Evolutionary conservation across 1,284 basidiomycete genomes (phyloP).

Genomic region (Pyrrhoderma lamaoense): DNA sequence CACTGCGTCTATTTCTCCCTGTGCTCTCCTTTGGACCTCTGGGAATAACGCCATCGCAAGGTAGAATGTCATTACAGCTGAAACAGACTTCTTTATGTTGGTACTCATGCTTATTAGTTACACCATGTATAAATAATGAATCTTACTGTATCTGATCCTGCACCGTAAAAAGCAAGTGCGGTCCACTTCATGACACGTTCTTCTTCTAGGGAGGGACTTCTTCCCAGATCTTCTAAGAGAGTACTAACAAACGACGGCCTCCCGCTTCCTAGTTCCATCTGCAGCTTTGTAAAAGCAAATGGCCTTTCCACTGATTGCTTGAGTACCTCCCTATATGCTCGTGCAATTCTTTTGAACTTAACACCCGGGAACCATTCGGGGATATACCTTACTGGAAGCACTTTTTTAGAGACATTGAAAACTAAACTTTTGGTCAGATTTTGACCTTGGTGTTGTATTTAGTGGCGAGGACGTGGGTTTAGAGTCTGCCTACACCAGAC

Average conservation of each 20-base stretch:
- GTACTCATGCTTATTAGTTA: background rate
- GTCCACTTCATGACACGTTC: conserved; percentile 33
- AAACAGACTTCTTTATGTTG: conserved; percentile 9
- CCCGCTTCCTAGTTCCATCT: conserved; percentile 36
- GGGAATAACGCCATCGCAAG: conserved; percentile 26
- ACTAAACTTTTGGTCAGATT: no score
- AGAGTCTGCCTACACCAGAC: no score
- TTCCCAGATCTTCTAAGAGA: conserved; percentile 26
- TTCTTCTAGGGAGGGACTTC: conserved; percentile 24
- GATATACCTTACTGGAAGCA: conserved; percentile 31
- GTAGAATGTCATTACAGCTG: conserved; percentile 21
- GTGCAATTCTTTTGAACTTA: conserved; percentile 36
- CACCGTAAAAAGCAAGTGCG: conserved; percentile 27
- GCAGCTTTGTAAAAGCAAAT: conserved; percentile 32
- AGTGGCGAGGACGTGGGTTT: no score
- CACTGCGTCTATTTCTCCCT: conserved; percentile 25
- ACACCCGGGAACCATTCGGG: conserved; percentile 46
- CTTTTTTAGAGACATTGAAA: background rate
- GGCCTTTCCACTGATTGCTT: conserved; percentile 30
- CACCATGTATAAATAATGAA: background rate
- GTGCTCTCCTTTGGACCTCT: conserved; percentile 21
- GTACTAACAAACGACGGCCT: conserved; percentile 32
- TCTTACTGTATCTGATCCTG: conserved; percentile 8
- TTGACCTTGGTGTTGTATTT: no score
- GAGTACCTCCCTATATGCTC: conserved; percentile 28